Percentiles rank a stretch among this genome's conserved stretches.
phyloP scores from a whole-genome alignment of 495 filamentous ascomycete genomes.

The Talaromyces borbonicus region DNA sequence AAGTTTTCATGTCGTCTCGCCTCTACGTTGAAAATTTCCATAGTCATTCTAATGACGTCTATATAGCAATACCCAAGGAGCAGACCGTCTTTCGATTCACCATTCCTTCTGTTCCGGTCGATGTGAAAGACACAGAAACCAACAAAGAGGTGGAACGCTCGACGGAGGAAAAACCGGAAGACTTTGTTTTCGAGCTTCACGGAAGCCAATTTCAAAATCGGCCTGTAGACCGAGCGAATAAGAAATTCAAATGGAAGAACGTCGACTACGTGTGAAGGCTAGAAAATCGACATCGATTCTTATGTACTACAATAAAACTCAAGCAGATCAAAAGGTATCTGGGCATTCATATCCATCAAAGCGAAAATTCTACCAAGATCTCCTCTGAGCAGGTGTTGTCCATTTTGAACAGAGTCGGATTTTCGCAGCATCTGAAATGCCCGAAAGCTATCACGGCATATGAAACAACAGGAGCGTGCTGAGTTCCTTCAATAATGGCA shows the following conservation, averaged over 20 bases:
- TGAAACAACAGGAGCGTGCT: too few relatives aligned
- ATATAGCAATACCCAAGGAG: constrained; percentile 70
- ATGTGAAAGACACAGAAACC: too few relatives aligned
- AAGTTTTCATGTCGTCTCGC: constrained; percentile 15
- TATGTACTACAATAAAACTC: too few relatives aligned
- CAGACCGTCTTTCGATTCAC: constrained; percentile 74
- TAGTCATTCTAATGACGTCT: neutral
- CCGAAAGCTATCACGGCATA: too few relatives aligned
- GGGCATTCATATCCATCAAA: too few relatives aligned
- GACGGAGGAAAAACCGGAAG: constrained; percentile 14
- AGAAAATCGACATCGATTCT: neutral
- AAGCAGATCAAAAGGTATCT: too few relatives aligned
- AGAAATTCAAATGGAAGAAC: constrained; percentile 78
- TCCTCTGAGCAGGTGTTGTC: too few relatives aligned
- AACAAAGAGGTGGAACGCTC: too few relatives aligned
- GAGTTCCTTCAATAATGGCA: too few relatives aligned
- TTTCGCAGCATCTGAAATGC: too few relatives aligned
- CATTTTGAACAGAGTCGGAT: too few relatives aligned
- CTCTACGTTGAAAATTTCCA: neutral
- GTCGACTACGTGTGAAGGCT: constrained; percentile 50
- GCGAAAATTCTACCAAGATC: too few relatives aligned
- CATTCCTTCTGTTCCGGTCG: constrained; percentile 41
- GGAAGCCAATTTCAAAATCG: constrained; percentile 79
- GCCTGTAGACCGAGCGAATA: constrained; percentile 74
- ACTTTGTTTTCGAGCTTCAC: constrained; percentile 74